A percentile compares a stretch with the other conserved stretches of the same genome.
phyloP scores from a whole-genome alignment of 345 rosid species.

The Tarenaya hassleriana region DNA sequence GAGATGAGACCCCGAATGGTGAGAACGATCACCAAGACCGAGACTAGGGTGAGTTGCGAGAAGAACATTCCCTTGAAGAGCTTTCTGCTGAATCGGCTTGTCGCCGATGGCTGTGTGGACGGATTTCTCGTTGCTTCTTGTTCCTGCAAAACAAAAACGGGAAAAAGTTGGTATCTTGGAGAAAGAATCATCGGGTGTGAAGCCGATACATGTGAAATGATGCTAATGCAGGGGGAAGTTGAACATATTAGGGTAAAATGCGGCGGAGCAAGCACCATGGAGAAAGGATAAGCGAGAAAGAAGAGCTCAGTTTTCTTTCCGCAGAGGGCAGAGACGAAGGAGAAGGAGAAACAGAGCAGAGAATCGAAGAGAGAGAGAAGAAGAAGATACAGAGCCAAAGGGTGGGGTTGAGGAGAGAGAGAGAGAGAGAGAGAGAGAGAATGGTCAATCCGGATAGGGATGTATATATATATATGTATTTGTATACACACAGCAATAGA shows the following conservation, averaged over 20 bases:
- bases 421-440: not conserved
- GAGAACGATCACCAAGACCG: slow-evolving; percentile 44
- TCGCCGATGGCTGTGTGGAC: slow-evolving; percentile 22
- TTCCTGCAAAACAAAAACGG: slow-evolving; percentile 17
- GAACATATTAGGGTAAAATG: not conserved
- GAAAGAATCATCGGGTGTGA: slow-evolving; percentile 3
- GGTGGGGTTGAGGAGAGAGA: too few relatives aligned
- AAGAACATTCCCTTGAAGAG: slow-evolving; percentile 49
- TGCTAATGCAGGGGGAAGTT: not conserved
- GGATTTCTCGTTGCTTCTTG: slow-evolving; percentile 15
- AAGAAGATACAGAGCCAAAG: too few relatives aligned
- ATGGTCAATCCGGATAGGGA: not conserved
- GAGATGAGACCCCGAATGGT: slow-evolving; percentile 47
- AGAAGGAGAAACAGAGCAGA: not conserved
- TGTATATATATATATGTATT: too few relatives aligned
- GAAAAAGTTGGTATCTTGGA: slow-evolving; percentile 8
- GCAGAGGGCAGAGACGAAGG: slow-evolving; percentile 6
- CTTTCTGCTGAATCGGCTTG: slow-evolving; percentile 35
- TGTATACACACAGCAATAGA: not conserved
- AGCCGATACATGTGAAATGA: slow-evolving; percentile 8
- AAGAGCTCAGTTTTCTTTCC: slow-evolving; percentile 22
- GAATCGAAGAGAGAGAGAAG: too few relatives aligned
- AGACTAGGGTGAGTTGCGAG: slow-evolving; percentile 39
- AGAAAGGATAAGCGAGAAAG: slow-evolving; percentile 5
- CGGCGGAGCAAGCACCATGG: slow-evolving; percentile 20